Evolutionary conservation across 768 basidiomycete species (phyloP).

Genomic region (Lactifluus subvellereus): DNA sequence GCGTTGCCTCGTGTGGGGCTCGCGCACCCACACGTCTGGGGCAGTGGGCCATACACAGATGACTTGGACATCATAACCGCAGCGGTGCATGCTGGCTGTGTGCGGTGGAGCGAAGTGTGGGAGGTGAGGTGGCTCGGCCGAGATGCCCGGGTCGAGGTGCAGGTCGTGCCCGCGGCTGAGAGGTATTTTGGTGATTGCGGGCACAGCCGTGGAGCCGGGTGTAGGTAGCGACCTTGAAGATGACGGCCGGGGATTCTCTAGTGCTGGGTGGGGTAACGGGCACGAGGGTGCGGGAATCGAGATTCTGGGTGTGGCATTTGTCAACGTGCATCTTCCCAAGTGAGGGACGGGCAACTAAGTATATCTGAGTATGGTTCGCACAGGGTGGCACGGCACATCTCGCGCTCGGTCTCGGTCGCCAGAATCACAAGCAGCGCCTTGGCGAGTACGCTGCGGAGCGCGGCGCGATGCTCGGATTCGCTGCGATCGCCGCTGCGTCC

Average conservation of each 20-base stretch:
- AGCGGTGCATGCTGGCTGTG: constrained; percentile 57
- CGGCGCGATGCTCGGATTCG: constrained; percentile 37
- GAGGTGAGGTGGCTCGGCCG: constrained; percentile 32
- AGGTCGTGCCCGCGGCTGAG: constrained; percentile 39
- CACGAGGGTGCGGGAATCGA: constrained; percentile 77
- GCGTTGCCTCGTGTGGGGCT: constrained; percentile 54
- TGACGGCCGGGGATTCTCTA: constrained; percentile 54
- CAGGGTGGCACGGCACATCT: constrained; percentile 50
- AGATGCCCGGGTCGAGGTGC: constrained; percentile 40
- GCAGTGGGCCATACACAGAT: constrained; percentile 64
- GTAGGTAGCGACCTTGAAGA: constrained; percentile 36
- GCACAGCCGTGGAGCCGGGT: constrained; percentile 25
- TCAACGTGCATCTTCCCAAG: constrained; percentile 42
- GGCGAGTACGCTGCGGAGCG: constrained; percentile 62
- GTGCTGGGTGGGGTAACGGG: constrained; percentile 70
- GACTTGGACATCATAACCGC: constrained; percentile 68
- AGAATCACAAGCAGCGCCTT: constrained; percentile 48
- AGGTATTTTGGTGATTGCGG: constrained; percentile 41
- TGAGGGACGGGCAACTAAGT: not conserved
- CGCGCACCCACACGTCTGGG: constrained; percentile 57
- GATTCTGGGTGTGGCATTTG: constrained; percentile 57
- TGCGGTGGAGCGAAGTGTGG: constrained; percentile 39
- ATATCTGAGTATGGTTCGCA: not conserved
- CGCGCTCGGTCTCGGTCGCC: constrained; percentile 32
- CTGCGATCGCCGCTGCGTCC: constrained; percentile 15